Percentiles rank a stretch among this genome's conserved stretches.
Conservation (phyloP, 2,329 filamentous ascomycete genomes). For the Emmonsia crescens region DNA sequence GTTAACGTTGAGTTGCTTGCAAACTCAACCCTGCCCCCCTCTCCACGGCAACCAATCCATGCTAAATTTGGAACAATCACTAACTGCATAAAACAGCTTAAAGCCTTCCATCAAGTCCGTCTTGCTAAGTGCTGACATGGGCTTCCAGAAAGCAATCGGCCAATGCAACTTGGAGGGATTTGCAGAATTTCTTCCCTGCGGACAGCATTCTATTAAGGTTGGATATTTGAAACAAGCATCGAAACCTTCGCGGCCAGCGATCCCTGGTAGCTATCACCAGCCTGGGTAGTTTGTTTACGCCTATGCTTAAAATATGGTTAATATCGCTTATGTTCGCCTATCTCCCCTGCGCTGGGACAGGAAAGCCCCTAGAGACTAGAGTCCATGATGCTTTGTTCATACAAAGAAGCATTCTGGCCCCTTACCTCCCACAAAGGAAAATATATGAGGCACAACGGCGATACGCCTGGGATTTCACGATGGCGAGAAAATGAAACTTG, state of each 20-base stretch:
- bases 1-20: too few species aligned
- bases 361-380: too few species aligned
- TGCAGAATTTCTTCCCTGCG: background rate
- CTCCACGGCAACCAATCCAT: background rate
- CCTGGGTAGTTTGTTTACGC: background rate
- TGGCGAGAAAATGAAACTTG: too few species aligned
- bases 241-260: background rate
- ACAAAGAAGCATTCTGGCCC: too few species aligned
- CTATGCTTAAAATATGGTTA: background rate
- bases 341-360: too few species aligned
- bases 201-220: too few species aligned
- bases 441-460: too few species aligned
- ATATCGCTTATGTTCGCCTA: background rate
- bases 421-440: too few species aligned
- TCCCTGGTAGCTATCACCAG: background rate
- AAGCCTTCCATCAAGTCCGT: too few species aligned
- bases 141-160: background rate
- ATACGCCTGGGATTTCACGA: too few species aligned
- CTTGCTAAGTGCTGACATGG: background rate
- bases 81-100: too few species aligned
- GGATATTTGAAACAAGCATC: background rate
- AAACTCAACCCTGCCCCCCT: background rate
- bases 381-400: background rate
- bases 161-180: background rate
- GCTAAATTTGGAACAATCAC: too few species aligned